Conservation (phyloP, 1,139 yeast genomes). For the Candida tropicalis region DNA sequence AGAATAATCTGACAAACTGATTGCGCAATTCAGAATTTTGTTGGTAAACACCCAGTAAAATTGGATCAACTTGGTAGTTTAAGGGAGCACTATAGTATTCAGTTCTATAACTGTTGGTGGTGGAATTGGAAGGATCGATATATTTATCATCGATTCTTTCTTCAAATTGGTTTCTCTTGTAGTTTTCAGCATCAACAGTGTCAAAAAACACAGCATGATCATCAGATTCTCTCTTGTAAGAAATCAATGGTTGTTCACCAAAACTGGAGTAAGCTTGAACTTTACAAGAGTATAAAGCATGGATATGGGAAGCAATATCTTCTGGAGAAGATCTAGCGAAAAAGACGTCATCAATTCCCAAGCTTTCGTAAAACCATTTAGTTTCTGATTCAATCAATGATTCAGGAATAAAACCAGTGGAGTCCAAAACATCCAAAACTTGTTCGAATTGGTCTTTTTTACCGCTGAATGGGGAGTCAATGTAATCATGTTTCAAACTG, state of each 20-base stretch:
- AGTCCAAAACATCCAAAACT: slow-evolving; percentile 81
- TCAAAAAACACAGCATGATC: slow-evolving; percentile 94
- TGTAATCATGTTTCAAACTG: slow-evolving; percentile 60
- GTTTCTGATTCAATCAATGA: slow-evolving; percentile 82
- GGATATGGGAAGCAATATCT: slow-evolving; percentile 80
- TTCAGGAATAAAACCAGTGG: slow-evolving; percentile 89
- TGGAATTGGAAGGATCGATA: slow-evolving; percentile 58
- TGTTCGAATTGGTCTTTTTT: slow-evolving; percentile 79
- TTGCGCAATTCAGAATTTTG: slow-evolving; percentile 36
- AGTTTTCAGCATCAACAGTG: slow-evolving; percentile 48
- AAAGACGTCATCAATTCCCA: slow-evolving; percentile 92
- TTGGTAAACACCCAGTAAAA: slow-evolving; percentile 44
- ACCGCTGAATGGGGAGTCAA: slow-evolving; percentile 74
- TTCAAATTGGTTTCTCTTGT: slow-evolving; percentile 51
- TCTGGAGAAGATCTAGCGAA: slow-evolving; percentile 84
- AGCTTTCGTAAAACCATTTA: slow-evolving; percentile 82
- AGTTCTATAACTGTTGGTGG: slow-evolving; percentile 58
- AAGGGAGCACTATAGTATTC: slow-evolving; percentile 82
- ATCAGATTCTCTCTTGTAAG: slow-evolving; percentile 72
- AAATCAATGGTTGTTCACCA: slow-evolving; percentile 55
- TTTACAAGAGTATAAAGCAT: slow-evolving; percentile 89
- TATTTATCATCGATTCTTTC: slow-evolving; percentile 79
- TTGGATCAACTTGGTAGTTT: slow-evolving; percentile 49
- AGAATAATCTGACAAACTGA: slow-evolving; percentile 75
- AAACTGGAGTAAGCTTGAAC: slow-evolving; percentile 72